phyloP scores from a whole-genome alignment of 2,329 filamentous ascomycete genomes.

The Chalara sp. region DNA sequence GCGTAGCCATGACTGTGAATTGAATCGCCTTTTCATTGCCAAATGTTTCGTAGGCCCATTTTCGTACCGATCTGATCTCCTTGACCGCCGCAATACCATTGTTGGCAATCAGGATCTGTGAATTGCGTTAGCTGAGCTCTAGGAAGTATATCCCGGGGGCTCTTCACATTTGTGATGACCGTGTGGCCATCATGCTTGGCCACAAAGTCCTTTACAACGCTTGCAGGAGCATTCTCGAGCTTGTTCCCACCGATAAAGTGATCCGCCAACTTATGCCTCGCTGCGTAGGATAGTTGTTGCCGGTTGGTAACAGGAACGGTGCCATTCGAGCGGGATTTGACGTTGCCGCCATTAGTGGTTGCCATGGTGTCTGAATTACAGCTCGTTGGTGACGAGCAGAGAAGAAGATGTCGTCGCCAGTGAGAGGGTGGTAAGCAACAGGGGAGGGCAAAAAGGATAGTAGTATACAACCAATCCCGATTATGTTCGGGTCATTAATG shows the following conservation, averaged over 20 bases:
- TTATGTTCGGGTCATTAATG: no score
- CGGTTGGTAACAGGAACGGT: constrained; percentile 49
- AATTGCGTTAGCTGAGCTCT: neutral
- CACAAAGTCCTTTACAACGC: constrained; percentile 95
- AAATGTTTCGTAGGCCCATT: constrained; percentile 99
- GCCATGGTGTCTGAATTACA: constrained; percentile 35
- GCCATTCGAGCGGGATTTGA: constrained; percentile 24
- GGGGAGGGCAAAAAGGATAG: no score
- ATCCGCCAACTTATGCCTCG: constrained; percentile 74
- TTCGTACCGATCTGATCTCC: constrained; percentile 96
- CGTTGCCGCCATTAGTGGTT: constrained; percentile 32
- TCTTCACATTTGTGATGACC: constrained; percentile 82
- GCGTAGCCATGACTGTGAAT: constrained; percentile 99
- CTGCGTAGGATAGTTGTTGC: constrained; percentile 62
- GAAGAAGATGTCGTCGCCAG: constrained; percentile 15
- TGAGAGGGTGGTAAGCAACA: neutral
- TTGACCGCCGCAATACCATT: constrained; percentile 99
- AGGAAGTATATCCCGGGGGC: neutral
- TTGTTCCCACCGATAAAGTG: constrained; percentile 97
- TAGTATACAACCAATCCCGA: no score
- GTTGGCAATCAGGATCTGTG: constrained; percentile 93
- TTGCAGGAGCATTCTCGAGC: constrained; percentile 71
- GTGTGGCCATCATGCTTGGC: constrained; percentile 86
- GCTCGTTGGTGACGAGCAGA: constrained; percentile 23
- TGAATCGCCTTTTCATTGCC: constrained; percentile 97